Percentiles rank a stretch among this genome's conserved stretches.
Evolutionary conservation across 345 rosid genomes (phyloP).

Genomic region (Boechera divaricarpa): DNA sequence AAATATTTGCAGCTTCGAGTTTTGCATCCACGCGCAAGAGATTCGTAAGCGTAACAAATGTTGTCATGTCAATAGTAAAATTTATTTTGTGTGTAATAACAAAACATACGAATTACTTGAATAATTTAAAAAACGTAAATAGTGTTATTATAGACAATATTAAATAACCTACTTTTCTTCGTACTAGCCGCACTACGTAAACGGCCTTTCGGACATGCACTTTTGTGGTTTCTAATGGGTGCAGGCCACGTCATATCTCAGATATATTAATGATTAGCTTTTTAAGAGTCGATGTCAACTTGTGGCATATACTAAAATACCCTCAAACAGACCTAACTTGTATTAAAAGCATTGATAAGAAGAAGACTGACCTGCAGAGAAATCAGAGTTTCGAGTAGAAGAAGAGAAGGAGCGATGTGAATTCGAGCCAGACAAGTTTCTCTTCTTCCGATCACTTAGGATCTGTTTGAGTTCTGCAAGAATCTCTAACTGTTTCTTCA

Average conservation of each 20-base stretch:
- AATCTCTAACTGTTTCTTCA: constrained; percentile 73
- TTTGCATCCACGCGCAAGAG: constrained; percentile 30
- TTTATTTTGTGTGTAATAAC: neutral
- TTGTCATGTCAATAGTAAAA: constrained; percentile 6
- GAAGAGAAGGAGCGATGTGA: constrained; percentile 55
- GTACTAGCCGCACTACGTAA: constrained; percentile 44
- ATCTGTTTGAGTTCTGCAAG: constrained; percentile 67
- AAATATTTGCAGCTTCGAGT: constrained; percentile 36
- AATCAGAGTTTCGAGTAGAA: constrained; percentile 60
- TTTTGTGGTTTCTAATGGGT: constrained; percentile 39
- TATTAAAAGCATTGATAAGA: neutral
- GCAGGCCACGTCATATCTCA: constrained; percentile 43
- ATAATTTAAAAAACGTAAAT: neutral
- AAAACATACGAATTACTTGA: neutral
- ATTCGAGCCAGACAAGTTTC: constrained; percentile 42
- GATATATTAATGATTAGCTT: constrained; percentile 30
- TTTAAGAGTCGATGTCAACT: constrained; percentile 37
- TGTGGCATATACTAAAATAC: neutral
- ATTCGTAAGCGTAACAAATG: constrained; percentile 21
- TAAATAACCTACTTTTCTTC: constrained; percentile 34
- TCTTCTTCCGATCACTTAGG: constrained; percentile 58
- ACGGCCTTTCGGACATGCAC: constrained; percentile 35
- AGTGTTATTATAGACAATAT: neutral
- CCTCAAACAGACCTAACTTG: constrained; percentile 41
- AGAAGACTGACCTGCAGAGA: constrained; percentile 59